Percentiles rank a stretch among this genome's conserved stretches.
Evolutionary conservation across 164 flowering plant species (phyloP).

Genomic region (Chimonanthus praecox): DNA sequence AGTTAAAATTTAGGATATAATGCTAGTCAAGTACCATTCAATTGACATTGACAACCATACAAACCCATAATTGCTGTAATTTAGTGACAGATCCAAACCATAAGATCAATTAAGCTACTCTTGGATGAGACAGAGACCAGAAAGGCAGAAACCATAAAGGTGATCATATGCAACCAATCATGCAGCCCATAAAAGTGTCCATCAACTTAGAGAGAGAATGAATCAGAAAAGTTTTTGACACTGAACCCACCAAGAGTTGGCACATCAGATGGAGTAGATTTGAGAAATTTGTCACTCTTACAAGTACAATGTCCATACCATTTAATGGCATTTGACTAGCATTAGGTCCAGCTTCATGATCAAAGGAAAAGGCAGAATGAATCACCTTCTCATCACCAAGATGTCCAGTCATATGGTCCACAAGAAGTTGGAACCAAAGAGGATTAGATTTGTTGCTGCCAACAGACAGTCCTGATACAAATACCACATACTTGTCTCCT

Average conservation of each 20-base stretch:
- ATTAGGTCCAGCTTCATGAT: background rate
- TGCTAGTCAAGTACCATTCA: background rate
- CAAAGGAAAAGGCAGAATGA: constrained; percentile 9
- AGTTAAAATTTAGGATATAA: background rate
- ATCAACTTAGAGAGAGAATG: too few relatives aligned
- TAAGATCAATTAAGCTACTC: background rate
- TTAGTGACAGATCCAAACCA: background rate
- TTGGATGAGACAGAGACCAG: background rate
- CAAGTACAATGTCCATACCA: background rate
- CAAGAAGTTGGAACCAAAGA: constrained; percentile 84
- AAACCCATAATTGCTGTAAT: background rate
- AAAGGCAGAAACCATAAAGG: background rate
- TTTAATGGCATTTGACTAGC: background rate
- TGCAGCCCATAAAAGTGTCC: too few relatives aligned
- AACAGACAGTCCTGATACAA: constrained; percentile 76
- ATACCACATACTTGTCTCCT: constrained; percentile 88
- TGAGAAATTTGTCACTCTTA: background rate
- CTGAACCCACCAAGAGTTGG: background rate
- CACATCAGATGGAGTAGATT: background rate
- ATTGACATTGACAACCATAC: background rate
- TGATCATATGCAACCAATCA: background rate
- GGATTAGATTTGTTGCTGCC: constrained; percentile 71
- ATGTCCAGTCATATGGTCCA: constrained; percentile 96
- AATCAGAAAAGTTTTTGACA: too few relatives aligned
- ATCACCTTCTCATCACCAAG: constrained; percentile 84